phyloP scores from a whole-genome alignment of 306 rosid species.

The Acmispon strigosus region DNA sequence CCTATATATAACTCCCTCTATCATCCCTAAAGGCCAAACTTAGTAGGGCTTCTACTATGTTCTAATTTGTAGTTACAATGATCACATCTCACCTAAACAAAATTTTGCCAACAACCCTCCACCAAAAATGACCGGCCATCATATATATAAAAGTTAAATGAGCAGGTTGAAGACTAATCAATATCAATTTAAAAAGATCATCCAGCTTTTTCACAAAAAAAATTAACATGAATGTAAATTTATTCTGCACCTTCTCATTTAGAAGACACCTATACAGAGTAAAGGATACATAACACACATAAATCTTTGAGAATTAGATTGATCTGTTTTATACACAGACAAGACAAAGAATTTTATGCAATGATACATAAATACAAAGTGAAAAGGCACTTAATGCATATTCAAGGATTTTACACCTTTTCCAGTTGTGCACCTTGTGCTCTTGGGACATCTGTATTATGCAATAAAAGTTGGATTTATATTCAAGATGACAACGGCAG shows the following conservation, averaged over 20 bases:
- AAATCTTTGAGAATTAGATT: slow-evolving; percentile 8
- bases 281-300: background rate
- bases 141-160: background rate
- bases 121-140: slow-evolving; percentile 29
- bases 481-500: slow-evolving; percentile 33
- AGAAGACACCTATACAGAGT: background rate
- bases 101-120: slow-evolving; percentile 36
- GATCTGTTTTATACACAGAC: slow-evolving; percentile 18
- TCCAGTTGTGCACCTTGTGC: slow-evolving; percentile 32
- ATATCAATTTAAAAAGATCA: background rate
- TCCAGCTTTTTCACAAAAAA: slow-evolving; percentile 6
- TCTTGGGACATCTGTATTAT: slow-evolving; percentile 38
- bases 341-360: slow-evolving; percentile 22
- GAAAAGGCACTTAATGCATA: slow-evolving; percentile 26
- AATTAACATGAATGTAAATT: background rate
- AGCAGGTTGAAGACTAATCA: slow-evolving; percentile 14
- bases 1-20: too few relatives aligned
- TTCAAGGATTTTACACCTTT: slow-evolving; percentile 34
- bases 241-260: slow-evolving; percentile 7
- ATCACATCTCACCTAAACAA: slow-evolving; percentile 30
- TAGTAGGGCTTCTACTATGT: background rate
- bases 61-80: slow-evolving; percentile 27
- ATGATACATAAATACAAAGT: slow-evolving; percentile 22
- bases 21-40: background rate
- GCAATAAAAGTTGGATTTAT: slow-evolving; percentile 40